phyloP scores from a whole-genome alignment of 2,329 filamentous ascomycete species.

The Madurella fahalii region DNA sequence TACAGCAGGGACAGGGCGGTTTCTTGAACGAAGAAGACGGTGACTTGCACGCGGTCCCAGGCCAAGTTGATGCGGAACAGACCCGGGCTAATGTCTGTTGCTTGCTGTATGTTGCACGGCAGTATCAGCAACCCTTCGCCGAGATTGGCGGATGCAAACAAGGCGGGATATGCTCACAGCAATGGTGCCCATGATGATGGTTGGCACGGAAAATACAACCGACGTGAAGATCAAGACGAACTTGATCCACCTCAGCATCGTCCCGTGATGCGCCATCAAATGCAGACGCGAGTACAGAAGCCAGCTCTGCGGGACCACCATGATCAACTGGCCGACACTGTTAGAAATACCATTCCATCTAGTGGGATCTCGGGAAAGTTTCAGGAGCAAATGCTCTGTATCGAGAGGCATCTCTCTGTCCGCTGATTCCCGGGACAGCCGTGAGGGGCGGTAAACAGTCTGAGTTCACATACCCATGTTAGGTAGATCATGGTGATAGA shows the following conservation, averaged over 20 bases:
- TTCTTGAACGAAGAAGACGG: constrained; percentile 33
- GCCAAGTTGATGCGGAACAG: constrained; percentile 24
- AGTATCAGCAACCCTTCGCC: background rate
- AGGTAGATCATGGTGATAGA: constrained; percentile 29
- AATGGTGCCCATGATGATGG: constrained; percentile 28
- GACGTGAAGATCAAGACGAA: constrained; percentile 27
- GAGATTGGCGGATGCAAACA: background rate
- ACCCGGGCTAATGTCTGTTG: constrained; percentile 24
- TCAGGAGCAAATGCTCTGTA: too few species aligned
- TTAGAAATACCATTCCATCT: too few species aligned
- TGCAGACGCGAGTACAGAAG: constrained; percentile 32
- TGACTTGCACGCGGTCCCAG: constrained; percentile 32
- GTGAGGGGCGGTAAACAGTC: too few species aligned
- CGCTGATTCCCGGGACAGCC: too few species aligned
- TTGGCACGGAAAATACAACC: constrained; percentile 29
- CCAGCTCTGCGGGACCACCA: constrained; percentile 33
- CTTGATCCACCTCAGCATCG: constrained; percentile 23
- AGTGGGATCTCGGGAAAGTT: too few species aligned
- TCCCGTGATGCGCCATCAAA: constrained; percentile 27
- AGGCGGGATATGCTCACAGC: constrained; percentile 21
- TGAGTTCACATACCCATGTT: constrained; percentile 18
- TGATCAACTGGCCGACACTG: constrained; percentile 19
- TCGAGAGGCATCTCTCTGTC: too few species aligned
- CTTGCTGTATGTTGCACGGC: constrained; percentile 14
- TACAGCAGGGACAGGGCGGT: constrained; percentile 29